Evolutionary conservation across 805 yeast genomes (phyloP), one percentile per base, ranked within the genome.

Genomic region (Jamesozyma gamospora): DNA sequence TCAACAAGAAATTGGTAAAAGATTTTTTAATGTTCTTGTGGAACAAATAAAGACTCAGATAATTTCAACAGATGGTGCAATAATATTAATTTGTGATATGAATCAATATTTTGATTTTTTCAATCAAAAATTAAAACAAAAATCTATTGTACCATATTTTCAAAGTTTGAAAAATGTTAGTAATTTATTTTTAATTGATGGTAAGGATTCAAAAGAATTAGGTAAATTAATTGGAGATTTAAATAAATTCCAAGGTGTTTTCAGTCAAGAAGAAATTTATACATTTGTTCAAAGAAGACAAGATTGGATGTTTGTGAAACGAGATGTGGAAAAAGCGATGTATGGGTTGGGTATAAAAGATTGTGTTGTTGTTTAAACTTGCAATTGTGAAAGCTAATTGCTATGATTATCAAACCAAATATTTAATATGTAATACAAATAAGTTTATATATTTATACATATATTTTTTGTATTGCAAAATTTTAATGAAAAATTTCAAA

Each of bases 261-360:
- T 90, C 53, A 75, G 79, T 24, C 95, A 94, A 34, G 97, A 92
- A 50, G 98, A 90, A 50, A 80, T 90, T n/a, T 83, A 85, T 52
- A 95, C 85, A 55, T 82, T 88, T 62, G 92, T 87, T 4, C 87
- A 83, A 48, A 66, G 94, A 44, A 68, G 98, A 41, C 72, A 78
- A 28, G 98, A 90, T 58, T 90, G 98, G 98, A 63, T 72, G 0
- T 53, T 64, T 28, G 82, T 90, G 21, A 80, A 77, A 48, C 68
- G 71, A 45, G 82, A 82, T 43, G 96, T 90, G 9, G 97, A 90
- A 60, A 85, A 81, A 57, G 88, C 85, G n/a, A 83, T 92, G 79
- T 92, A 87, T 54, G 97, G 98, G 0, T 69, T 90, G 39, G 87
- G 85, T 14, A 62, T 79, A 24, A 82, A 77, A 21, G 96, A 87